Conservation (phyloP, 805 yeast species). For the Candida maltosa region DNA sequence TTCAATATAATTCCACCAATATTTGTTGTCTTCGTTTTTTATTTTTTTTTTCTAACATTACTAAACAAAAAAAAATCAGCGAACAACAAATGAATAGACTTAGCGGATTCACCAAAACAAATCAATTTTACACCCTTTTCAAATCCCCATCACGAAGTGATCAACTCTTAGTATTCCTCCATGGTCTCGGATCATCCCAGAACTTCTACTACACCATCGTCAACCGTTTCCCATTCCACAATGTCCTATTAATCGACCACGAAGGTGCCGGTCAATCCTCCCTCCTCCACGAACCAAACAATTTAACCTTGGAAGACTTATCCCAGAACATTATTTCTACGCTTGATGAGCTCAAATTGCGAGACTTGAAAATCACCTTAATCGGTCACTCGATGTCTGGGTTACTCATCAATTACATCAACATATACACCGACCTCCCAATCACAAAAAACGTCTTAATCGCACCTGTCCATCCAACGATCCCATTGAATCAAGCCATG, state of each 20-base stretch:
- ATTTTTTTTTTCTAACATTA: too few relatives aligned
- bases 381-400: slow-evolving; percentile 14
- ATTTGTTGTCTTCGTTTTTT: too few relatives aligned
- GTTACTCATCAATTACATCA: slow-evolving; percentile 11
- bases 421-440: slow-evolving; percentile 2
- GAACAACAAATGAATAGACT: too few relatives aligned
- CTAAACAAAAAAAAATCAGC: too few relatives aligned
- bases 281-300: neutral
- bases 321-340: slow-evolving; percentile 5
- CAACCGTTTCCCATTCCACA: slow-evolving; percentile 3
- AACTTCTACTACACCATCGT: slow-evolving; percentile 10
- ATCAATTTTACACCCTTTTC: slow-evolving; percentile 6
- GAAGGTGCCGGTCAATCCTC: slow-evolving; percentile 11
- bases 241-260: slow-evolving; percentile 9
- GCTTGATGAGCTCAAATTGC: slow-evolving; percentile 3
- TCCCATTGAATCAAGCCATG: slow-evolving; percentile 5
- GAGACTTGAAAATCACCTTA: slow-evolving; percentile 1
- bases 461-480: slow-evolving; percentile 13
- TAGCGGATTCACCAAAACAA: slow-evolving; percentile 5
- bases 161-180: slow-evolving; percentile 10
- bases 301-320: slow-evolving; percentile 5
- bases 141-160: slow-evolving; percentile 2
- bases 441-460: slow-evolving; percentile 5
- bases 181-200: slow-evolving; percentile 12
- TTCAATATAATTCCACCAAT: too few relatives aligned